phyloP scores from a whole-genome alignment of 805 yeast genomes.

The Suhomyces kilbournensis region DNA sequence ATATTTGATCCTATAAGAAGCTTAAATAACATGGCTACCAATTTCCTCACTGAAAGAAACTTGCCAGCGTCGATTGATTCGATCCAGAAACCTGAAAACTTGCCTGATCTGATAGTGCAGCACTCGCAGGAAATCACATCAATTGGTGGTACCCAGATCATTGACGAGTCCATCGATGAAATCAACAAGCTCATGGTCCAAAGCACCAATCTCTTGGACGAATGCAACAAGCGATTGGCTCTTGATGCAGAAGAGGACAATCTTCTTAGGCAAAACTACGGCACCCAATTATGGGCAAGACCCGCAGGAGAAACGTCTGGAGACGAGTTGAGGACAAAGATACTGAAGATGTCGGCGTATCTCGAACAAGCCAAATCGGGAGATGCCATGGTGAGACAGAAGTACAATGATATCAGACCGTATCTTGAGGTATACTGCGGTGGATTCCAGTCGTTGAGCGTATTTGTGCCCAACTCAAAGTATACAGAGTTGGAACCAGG shows the following conservation, averaged over 20 bases:
- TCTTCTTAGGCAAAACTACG: conserved; percentile 43
- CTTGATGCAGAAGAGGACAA: conserved; percentile 58
- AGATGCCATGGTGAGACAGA: conserved; percentile 50
- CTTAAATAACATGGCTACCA: conserved; percentile 43
- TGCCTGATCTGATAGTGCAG: conserved; percentile 57
- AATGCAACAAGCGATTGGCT: conserved; percentile 43
- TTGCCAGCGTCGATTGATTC: conserved; percentile 64
- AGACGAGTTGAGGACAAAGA: conserved; percentile 33
- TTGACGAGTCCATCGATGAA: conserved; percentile 45
- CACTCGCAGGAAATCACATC: conserved; percentile 53
- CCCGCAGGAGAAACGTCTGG: conserved; percentile 46
- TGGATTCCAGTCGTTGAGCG: conserved; percentile 31
- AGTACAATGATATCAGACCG: conserved; percentile 48
- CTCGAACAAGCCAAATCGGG: conserved; percentile 58
- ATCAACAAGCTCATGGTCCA: conserved; percentile 42
- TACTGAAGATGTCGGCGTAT: conserved; percentile 46
- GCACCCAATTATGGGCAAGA: conserved; percentile 55
- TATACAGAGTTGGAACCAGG: conserved; percentile 33
- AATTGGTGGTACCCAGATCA: conserved; percentile 48
- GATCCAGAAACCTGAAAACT: conserved; percentile 50
- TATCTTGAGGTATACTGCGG: conserved; percentile 43
- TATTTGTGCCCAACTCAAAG: conserved; percentile 40
- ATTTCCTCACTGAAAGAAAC: conserved; percentile 45
- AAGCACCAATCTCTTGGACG: conserved; percentile 41
- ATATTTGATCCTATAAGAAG: conserved; percentile 46